Evolutionary conservation across 192 early-diverging fungal genomes (phyloP).

Genomic region (Coemansia sp.): DNA sequence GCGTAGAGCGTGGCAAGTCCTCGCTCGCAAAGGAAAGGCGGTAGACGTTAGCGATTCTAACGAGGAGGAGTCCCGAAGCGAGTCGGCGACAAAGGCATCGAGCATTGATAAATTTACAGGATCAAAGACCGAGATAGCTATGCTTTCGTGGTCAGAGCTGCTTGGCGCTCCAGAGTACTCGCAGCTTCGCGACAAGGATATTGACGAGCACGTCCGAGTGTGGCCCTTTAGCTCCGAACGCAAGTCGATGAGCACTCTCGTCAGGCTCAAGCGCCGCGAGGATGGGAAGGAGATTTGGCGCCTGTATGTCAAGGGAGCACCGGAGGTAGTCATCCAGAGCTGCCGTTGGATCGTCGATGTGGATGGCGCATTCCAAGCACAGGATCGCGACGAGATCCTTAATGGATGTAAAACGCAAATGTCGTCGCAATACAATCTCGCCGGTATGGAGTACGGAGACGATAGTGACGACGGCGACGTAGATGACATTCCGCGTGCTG

Average conservation of each 20-base stretch:
- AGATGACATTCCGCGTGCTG: conserved; percentile 12
- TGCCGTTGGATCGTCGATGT: conserved; percentile 64
- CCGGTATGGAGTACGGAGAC: conserved; percentile 13
- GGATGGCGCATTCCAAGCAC: conserved; percentile 53
- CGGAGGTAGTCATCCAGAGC: conserved; percentile 77
- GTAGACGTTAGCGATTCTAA: conserved; percentile 1
- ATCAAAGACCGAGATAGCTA: conserved; percentile 93
- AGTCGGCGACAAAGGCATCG: conserved; percentile 13
- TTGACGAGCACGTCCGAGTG: conserved; percentile 67
- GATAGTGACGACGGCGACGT: conserved; percentile 16
- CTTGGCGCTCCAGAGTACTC: conserved; percentile 66
- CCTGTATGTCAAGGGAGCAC: conserved; percentile 93
- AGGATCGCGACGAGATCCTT: conserved; percentile 51
- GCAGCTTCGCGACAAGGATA: conserved; percentile 62
- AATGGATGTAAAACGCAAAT: conserved; percentile 11
- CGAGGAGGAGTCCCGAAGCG: conserved; percentile 40
- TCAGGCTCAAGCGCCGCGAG: conserved; percentile 60
- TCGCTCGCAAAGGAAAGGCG: not conserved
- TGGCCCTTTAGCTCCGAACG: conserved; percentile 91
- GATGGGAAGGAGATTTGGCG: conserved; percentile 63
- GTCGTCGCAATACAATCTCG: not conserved
- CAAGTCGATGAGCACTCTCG: conserved; percentile 91
- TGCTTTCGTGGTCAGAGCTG: conserved; percentile 77
- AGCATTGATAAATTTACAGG: conserved; percentile 68
- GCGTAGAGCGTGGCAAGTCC: conserved; percentile 23